Percentiles rank a stretch among this genome's conserved stretches.
Conservation (phyloP, 805 yeast genomes). For the Limtongia smithiae region DNA sequence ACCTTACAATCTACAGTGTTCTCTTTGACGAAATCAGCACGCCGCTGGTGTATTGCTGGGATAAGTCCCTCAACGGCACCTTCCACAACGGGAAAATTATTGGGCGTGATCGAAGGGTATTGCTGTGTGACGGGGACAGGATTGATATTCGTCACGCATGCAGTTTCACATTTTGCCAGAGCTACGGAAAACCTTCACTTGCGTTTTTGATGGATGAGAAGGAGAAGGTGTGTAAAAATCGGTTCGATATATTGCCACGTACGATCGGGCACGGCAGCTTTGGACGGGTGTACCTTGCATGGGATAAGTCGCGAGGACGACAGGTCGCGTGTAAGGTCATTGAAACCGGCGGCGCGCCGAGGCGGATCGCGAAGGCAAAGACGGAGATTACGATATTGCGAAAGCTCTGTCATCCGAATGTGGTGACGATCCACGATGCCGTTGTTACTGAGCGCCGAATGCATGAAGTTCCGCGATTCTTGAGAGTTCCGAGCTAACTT, state of each 20-base stretch:
- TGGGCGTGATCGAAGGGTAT: conserved; percentile 21
- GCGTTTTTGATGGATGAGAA: neutral
- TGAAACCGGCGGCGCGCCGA: conserved; percentile 15
- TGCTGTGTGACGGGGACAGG: conserved; percentile 27
- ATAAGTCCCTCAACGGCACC: conserved; percentile 30
- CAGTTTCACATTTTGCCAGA: conserved; percentile 25
- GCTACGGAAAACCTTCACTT: neutral
- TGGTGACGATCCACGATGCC: conserved; percentile 24
- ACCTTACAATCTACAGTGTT: conserved; percentile 28
- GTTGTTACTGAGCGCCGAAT: conserved; percentile 15
- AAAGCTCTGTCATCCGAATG: conserved; percentile 27
- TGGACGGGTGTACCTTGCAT: conserved; percentile 27
- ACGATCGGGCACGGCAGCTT: conserved; percentile 26
- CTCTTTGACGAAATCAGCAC: conserved; percentile 25
- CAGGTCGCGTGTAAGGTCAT: conserved; percentile 31
- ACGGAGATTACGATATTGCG: conserved; percentile 27
- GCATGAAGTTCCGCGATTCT: conserved; percentile 1
- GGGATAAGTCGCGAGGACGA: neutral
- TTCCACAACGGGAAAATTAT: conserved; percentile 26
- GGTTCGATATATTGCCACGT: conserved; percentile 14
- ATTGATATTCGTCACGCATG: conserved; percentile 30
- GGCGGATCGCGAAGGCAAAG: conserved; percentile 18
- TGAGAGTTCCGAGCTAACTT: neutral
- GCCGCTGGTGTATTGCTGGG: conserved; percentile 30
- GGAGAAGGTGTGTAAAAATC: conserved; percentile 1